Evolutionary conservation across 441 rosid species (phyloP), one percentile per base, ranked within the genome.

Genomic region (Jatropha multifida): DNA sequence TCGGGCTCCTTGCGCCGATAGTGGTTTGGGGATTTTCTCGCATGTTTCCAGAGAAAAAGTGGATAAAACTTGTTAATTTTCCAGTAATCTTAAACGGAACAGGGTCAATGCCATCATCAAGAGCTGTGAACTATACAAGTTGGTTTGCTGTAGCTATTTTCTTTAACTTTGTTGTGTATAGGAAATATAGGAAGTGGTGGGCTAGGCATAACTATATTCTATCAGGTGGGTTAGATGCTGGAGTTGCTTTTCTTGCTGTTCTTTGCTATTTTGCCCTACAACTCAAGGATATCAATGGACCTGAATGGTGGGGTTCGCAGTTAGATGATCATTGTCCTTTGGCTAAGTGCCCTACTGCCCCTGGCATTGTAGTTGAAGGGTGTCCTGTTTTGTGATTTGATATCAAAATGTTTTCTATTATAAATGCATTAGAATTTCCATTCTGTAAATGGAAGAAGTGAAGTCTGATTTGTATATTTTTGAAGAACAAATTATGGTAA

Each of bases 151-250:
- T 88, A 0, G 92, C 85, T 2, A 26, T 83, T 11, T 73, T 86
- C 71, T 86, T 88, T 81, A 86, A 88, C 81, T 63, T 79, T 9
- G 64, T 69, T 9, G 71, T 85, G 37, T 88, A 85, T 77, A 75
- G 74, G 7, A 85, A 76, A 27, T 84, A 75, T 59, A 79, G 71
- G 55, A 78, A 77, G 1, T 79, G 90, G 92, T 88, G 92, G 90
- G 88, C 85, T 7, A 81, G 86, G 66, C 86, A 84, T 63, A 85
- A 82, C 76, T 86, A 85, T 54, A 77, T 86, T 15, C 38, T 85
- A 5, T 85, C 87, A 0, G 83, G 83, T 0, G 88, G 87, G 3
- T 75, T 86, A n/a, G 87, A 88, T 74, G 88, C 85, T 2, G 86
- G 88, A 2, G 83, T 81, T 7, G 82, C 89, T 12, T 88, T 86